These are phyloP conservation scores for Annulohypoxylon truncatum DNA, from an alignment of 2,329 filamentous ascomycete genomes.

Conservation along the genomic window DNA sequence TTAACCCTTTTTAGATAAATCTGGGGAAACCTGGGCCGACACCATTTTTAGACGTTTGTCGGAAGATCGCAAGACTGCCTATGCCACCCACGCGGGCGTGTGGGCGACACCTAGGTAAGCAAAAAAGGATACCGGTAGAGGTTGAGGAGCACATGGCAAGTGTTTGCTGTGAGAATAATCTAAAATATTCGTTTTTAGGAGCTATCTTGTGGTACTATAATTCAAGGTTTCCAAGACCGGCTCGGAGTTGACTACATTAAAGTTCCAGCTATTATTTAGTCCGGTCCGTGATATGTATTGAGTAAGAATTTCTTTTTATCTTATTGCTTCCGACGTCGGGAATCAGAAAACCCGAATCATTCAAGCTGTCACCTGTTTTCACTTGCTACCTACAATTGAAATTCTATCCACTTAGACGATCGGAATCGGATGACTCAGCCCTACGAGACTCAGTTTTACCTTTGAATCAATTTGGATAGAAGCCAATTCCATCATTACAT, in stretches of 20 bases:
- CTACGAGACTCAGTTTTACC: not conserved
- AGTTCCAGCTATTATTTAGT: conserved; percentile 10
- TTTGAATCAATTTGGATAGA: conserved; percentile 1
- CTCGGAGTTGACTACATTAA: not conserved
- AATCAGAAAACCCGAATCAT: conserved; percentile 11
- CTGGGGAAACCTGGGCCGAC: conserved; percentile 40
- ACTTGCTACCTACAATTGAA: conserved; percentile 18
- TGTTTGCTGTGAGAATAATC: not conserved
- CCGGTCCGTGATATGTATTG: conserved; percentile 19
- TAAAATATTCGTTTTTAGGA: conserved; percentile 5
- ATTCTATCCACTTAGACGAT: conserved; percentile 13
- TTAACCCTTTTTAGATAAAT: conserved; percentile 33
- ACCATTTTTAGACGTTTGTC: conserved; percentile 18
- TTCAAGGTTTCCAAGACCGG: not conserved
- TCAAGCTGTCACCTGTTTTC: conserved; percentile 29
- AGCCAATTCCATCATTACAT: not conserved
- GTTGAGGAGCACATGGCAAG: not conserved
- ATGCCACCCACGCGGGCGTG: conserved; percentile 5
- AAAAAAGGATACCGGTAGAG: not conserved
- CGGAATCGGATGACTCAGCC: conserved; percentile 33
- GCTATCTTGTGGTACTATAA: not conserved
- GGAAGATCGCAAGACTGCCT: conserved; percentile 3
- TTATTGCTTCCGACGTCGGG: conserved; percentile 40
- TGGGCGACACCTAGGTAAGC: not conserved
- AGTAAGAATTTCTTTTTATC: conserved; percentile 20